A percentile compares a stretch with the other conserved stretches of the same genome.
Evolutionary conservation across 2,329 filamentous ascomycete species (phyloP).

Genomic region (Phoma sp.): DNA sequence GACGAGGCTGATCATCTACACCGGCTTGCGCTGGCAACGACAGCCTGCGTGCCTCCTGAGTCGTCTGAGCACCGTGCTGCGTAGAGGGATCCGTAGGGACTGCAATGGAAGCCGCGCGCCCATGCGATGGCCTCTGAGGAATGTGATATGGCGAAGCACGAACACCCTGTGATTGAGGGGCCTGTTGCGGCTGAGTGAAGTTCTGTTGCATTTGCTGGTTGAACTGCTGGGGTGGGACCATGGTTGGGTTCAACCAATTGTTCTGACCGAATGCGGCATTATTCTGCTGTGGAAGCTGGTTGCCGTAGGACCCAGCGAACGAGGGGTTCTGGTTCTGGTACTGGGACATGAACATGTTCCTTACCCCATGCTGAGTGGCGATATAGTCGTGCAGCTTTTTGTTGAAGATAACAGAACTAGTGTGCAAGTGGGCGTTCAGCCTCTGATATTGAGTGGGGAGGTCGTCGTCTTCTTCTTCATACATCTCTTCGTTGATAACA

Average conservation of each 20-base stretch:
- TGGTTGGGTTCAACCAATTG: conserved; percentile 40
- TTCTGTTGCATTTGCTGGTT: conserved; percentile 35
- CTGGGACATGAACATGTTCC: conserved; percentile 50
- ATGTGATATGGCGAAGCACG: conserved; percentile 55
- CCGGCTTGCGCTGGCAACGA: conserved; percentile 50
- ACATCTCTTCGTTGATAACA: conserved; percentile 92
- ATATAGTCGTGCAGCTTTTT: conserved; percentile 65
- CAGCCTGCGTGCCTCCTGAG: conserved; percentile 46
- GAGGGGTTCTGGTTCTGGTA: conserved; percentile 32
- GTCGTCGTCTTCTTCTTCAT: conserved; percentile 91
- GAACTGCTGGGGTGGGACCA: conserved; percentile 44
- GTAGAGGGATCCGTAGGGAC: conserved; percentile 43
- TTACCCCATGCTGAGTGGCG: conserved; percentile 63
- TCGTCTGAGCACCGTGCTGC: conserved; percentile 27
- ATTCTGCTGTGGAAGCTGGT: conserved; percentile 30
- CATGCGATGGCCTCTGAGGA: conserved; percentile 48
- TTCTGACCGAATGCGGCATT: conserved; percentile 26
- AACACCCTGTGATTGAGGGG: conserved; percentile 40
- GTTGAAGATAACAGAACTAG: conserved; percentile 66
- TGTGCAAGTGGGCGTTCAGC: conserved; percentile 67
- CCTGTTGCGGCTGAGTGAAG: conserved; percentile 10
- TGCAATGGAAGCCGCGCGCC: conserved; percentile 54
- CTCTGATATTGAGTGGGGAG: conserved; percentile 70
- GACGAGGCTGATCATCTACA: conserved; percentile 23
- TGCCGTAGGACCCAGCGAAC: conserved; percentile 23